Conservation (phyloP, 768 basidiomycete species). For the Panaeolus cyanescens region DNA sequence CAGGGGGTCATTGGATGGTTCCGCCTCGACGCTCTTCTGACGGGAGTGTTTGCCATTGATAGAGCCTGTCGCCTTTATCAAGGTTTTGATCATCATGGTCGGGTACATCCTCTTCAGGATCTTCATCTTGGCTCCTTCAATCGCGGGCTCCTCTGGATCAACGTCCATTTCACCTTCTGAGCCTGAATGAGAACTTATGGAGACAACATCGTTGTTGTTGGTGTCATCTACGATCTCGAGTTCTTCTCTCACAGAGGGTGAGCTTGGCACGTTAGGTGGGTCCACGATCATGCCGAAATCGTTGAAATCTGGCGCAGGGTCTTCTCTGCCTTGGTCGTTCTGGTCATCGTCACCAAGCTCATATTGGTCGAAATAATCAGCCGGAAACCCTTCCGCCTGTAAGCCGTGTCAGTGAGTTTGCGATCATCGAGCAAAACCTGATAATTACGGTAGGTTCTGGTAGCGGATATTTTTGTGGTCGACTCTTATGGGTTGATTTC, state of each 20-base stretch:
- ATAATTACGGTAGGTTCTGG: neutral
- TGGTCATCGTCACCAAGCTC: neutral
- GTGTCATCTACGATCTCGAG: neutral
- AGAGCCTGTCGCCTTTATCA: slow-evolving; percentile 10
- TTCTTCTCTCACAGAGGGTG: neutral
- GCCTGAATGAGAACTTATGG: neutral
- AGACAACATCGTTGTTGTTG: neutral
- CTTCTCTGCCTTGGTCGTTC: neutral
- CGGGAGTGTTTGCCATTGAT: slow-evolving; percentile 13
- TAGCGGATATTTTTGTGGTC: slow-evolving; percentile 4
- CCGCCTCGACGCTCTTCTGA: slow-evolving; percentile 7
- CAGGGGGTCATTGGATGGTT: slow-evolving; percentile 29
- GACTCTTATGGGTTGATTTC: slow-evolving; percentile 12
- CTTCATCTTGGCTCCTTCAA: neutral
- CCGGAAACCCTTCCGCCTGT: slow-evolving; percentile 4
- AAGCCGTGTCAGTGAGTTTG: neutral
- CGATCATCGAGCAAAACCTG: neutral
- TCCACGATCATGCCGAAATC: slow-evolving; percentile 1
- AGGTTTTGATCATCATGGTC: neutral
- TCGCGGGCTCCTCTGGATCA: neutral
- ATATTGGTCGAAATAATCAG: slow-evolving; percentile 7
- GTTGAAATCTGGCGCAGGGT: neutral
- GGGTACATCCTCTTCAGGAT: slow-evolving; percentile 1
- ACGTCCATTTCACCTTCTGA: neutral
- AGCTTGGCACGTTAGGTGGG: neutral